Evolutionary conservation across 1,284 basidiomycete species (phyloP), one percentile per base, ranked within the genome.

Genomic region (Heterobasidion parviporum): DNA sequence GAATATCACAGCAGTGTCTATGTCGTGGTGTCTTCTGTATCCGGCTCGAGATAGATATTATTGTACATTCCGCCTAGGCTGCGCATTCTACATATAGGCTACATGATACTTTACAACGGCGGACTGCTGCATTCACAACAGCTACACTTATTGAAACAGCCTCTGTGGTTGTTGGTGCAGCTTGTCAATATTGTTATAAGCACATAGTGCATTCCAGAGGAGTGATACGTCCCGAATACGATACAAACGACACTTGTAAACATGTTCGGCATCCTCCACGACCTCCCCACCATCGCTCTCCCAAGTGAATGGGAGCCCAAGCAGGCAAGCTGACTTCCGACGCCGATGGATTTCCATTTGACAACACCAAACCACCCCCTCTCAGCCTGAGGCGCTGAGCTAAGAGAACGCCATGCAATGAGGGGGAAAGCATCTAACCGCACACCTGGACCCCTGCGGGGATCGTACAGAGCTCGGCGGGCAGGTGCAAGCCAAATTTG

Each of bases 281-380:
- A 59, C 61, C 56, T 62, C 46, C 59, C 57, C 53, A 36, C 55
- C 60, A 50, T 20, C 38, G 38, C 38, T 41, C 38, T 41, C 38
- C 26, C 38, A 34, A 26, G 44, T 7, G 16, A 44, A 20, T 35
- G 41, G 15, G 52, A 46, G 18, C 56, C 52, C 59, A 33, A 54
- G 53, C 54, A 50, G 55, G 55, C 33, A 61, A 53, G 57, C 53
- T 56, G 59, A 53, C 59, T 56, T 14, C 41, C 47, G 55, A 47
- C 52, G 55, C 26, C 58, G 20, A 16, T 43, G 35, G 18, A 14
- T 15, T 52, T 65, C 56, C 32, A 49, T 78, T 66, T 77, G 54
- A 70, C 73, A 8, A 71, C 66, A 71, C 63, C 67, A 77, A 78
- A 77, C 75, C 75, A 77, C 73, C 76, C 71, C 73, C 67, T 69